Conservation (phyloP, 768 basidiomycete species). For the Lyophyllum semitale region DNA sequence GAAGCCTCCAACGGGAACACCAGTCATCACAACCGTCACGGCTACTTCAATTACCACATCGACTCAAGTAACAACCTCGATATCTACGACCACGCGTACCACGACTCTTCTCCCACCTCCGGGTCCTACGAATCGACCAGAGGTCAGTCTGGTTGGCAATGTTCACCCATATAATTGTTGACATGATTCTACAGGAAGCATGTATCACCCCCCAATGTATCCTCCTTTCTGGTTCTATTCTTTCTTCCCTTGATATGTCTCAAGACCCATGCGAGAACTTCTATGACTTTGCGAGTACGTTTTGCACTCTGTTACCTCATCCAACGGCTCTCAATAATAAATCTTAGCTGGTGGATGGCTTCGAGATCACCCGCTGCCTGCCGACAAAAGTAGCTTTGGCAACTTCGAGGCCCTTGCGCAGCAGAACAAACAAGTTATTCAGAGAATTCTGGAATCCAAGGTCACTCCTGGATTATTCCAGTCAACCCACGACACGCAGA, state of each 20-base stretch:
- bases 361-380: slow-evolving; percentile 78
- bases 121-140: slow-evolving; percentile 50
- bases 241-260: slow-evolving; percentile 76
- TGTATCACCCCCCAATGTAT: slow-evolving; percentile 86
- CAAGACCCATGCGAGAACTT: slow-evolving; percentile 96
- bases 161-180: slow-evolving; percentile 1
- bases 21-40: slow-evolving; percentile 26
- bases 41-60: slow-evolving; percentile 36
- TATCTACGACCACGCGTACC: slow-evolving; percentile 35
- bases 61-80: slow-evolving; percentile 23
- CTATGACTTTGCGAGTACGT: slow-evolving; percentile 89
- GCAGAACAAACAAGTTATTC: slow-evolving; percentile 78
- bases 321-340: neutral
- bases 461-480: slow-evolving; percentile 31
- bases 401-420: slow-evolving; percentile 72
- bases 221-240: slow-evolving; percentile 76
- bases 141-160: slow-evolving; percentile 32
- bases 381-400: slow-evolving; percentile 76
- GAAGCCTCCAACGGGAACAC: slow-evolving; percentile 29
- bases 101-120: slow-evolving; percentile 51
- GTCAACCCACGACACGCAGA: slow-evolving; percentile 48
- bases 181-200: slow-evolving; percentile 42
- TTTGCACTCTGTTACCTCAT: slow-evolving; percentile 1
- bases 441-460: slow-evolving; percentile 63
- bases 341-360: slow-evolving; percentile 85